Evolutionary conservation across 73 alveolate species (phyloP).

Genomic region (Stentor coeruleus): DNA sequence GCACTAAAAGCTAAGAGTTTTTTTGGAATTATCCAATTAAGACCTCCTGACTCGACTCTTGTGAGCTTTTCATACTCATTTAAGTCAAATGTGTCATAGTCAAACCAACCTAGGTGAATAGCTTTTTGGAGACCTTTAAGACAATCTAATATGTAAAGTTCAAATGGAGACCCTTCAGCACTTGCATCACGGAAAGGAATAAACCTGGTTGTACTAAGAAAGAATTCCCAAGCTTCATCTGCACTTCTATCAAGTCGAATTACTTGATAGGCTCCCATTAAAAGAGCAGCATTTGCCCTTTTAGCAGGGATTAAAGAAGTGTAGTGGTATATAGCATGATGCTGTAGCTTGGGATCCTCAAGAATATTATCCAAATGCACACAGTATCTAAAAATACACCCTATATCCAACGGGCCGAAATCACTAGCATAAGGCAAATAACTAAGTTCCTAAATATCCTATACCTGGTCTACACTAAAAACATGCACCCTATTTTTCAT

Average conservation of each 20-base stretch:
- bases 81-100: slow-evolving; percentile 44
- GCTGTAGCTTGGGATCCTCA: slow-evolving; percentile 32
- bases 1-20: slow-evolving; percentile 33
- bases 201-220: slow-evolving; percentile 31
- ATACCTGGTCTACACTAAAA: slow-evolving; percentile 80
- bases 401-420: slow-evolving; percentile 77
- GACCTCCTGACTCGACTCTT: slow-evolving; percentile 47
- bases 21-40: slow-evolving; percentile 56
- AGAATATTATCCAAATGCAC: slow-evolving; percentile 52
- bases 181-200: slow-evolving; percentile 46
- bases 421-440: slow-evolving; percentile 75
- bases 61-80: slow-evolving; percentile 42
- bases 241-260: slow-evolving; percentile 49
- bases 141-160: slow-evolving; percentile 58
- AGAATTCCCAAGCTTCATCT: slow-evolving; percentile 53
- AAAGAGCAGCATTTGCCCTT: slow-evolving; percentile 34
- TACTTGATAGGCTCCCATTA: slow-evolving; percentile 74
- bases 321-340: slow-evolving; percentile 28
- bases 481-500: slow-evolving; percentile 70
- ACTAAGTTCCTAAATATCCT: slow-evolving; percentile 43
- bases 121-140: slow-evolving; percentile 62
- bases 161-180: slow-evolving; percentile 40
- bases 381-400: slow-evolving; percentile 59
- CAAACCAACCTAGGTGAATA: slow-evolving; percentile 53
- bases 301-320: slow-evolving; percentile 27